Evolutionary conservation across 2,329 filamentous ascomycete species (phyloP), one percentile per base, ranked within the genome.

Genomic region (Emydomyces testavorans): DNA sequence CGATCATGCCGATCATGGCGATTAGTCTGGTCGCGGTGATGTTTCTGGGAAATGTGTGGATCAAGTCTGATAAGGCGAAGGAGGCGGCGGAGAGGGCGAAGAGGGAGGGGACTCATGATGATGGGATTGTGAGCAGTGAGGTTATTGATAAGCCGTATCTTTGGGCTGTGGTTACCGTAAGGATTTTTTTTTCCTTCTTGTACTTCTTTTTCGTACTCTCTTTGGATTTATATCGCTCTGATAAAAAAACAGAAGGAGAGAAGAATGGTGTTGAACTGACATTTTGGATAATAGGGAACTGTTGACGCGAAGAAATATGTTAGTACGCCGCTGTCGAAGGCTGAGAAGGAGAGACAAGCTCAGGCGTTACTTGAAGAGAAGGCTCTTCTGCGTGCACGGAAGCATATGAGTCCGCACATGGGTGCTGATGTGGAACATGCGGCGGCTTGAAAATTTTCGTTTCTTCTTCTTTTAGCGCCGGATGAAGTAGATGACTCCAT

Each of bases 1-100:
- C 78, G 0, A 72, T 84, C 31, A 62, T 76, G 10, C 79, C 79
- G 0, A 73, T 83, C 49, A 71, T 82, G 63, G 71, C 62, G 29
- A 49, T 75, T 4, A 68, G 68, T 15, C 60, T 74, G 1, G 36
- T 74, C 3, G 65, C 70, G 3, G 65, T 67, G n/a, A 47, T 61
- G 1, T 63, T 68, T 13, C 53, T 76, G 51, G 74, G 74, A 0
- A 76, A 77, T 62, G 73, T 75, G 2, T 72, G 71, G 69, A 73
- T 75, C 47, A 68, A 64, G 13, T 60, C 60, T 15, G 55, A 52
- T 46, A 56, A 47, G 26, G 54, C 44, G 41, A 51, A 54, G 6
- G 52, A 55, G 16, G 52, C 54, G 4, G 50, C 48, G n/a, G 24
- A 53, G 26, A 47, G 48, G 26, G 39, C 18, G 13, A 44, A 31